Percentiles rank a stretch among this genome's conserved stretches.
Conservation (phyloP, 192 early-diverging fungal species). For the Cetraspora pellucida region DNA sequence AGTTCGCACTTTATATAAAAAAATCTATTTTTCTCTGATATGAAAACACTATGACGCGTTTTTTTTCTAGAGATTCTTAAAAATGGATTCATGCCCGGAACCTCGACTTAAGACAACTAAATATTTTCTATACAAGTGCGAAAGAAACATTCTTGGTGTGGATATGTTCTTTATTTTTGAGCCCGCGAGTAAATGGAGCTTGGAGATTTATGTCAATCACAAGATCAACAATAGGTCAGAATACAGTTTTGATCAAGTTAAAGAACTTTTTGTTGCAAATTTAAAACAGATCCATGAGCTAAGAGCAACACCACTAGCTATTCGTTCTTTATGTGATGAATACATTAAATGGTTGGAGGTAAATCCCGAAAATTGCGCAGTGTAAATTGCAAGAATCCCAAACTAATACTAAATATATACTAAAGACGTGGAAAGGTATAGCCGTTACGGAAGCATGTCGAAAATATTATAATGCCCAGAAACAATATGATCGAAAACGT, state of each 20-base stretch:
- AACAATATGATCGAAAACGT: not conserved
- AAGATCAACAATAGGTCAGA: not conserved
- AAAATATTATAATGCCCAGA: not conserved
- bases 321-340: not conserved
- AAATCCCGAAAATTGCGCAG: not conserved
- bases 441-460: not conserved
- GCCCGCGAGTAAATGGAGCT: not conserved
- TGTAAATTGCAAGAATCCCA: not conserved
- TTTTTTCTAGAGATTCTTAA: not conserved
- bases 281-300: not conserved
- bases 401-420: not conserved
- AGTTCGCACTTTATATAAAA: no score
- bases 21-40: no score
- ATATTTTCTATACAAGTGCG: not conserved
- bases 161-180: not conserved
- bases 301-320: not conserved
- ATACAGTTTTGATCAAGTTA: not conserved
- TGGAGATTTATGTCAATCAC: constrained; percentile 1
- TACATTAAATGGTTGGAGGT: not conserved
- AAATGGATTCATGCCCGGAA: not conserved
- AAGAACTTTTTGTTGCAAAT: not conserved
- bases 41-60: no score
- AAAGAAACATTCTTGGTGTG: not conserved
- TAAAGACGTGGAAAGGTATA: not conserved
- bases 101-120: not conserved